These are phyloP conservation scores for Noccaea caerulescens DNA, from an alignment of 345 rosid species.

Conservation along the genomic window DNA sequence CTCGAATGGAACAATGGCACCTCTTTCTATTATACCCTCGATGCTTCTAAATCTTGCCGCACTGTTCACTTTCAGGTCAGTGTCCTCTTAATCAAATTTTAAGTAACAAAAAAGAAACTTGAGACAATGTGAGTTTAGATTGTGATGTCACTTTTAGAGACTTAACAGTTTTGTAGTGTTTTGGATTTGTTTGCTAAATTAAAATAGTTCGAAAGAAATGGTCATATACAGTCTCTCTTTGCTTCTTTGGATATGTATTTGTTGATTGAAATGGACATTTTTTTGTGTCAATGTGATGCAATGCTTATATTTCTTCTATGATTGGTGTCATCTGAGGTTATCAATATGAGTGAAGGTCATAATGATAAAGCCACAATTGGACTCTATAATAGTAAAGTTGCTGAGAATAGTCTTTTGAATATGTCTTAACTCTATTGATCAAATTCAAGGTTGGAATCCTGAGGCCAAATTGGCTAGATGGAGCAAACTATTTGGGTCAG, in stretches of 20 bases:
- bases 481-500: conserved; percentile 69
- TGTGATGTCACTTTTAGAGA: neutral
- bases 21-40: conserved; percentile 58
- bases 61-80: conserved; percentile 54
- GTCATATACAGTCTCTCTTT: no score
- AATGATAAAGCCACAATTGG: conserved; percentile 21
- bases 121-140: neutral
- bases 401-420: neutral
- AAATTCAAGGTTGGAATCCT: conserved; percentile 57
- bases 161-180: neutral
- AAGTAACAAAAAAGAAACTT: neutral
- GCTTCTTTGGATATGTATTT: no score
- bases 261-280: no score
- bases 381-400: conserved; percentile 6
- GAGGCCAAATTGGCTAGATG: conserved; percentile 69
- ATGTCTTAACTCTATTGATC: neutral
- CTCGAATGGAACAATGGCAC: conserved; percentile 76
- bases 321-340: neutral
- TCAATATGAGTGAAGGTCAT: neutral
- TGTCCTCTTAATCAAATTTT: neutral
- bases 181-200: neutral
- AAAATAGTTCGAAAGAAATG: neutral
- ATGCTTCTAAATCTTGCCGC: conserved; percentile 50
- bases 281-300: no score
- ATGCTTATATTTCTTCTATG: neutral